A percentile compares a stretch with the other conserved stretches of the same genome.
These are phyloP conservation scores for Metschnikowia arizonensis DNA, from an alignment of 805 yeast genomes.

Conservation along the genomic window DNA sequence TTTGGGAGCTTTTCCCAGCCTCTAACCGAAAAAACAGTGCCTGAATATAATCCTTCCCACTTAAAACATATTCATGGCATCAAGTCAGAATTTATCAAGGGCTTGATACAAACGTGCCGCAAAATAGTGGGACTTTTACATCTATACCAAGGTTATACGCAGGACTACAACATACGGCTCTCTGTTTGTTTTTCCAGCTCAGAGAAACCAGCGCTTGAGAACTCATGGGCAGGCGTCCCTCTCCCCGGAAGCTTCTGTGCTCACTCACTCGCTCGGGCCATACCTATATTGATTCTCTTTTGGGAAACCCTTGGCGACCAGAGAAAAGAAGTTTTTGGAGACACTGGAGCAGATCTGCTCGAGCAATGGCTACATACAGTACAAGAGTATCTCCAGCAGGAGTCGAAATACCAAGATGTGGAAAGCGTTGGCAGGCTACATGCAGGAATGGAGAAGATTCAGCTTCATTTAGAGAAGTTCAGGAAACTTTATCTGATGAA, in stretches of 20 bases:
- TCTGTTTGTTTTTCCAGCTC: background rate
- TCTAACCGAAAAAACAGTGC: background rate
- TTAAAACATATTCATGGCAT: background rate
- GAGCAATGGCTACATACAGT: background rate
- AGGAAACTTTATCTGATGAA: too few species aligned
- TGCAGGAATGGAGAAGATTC: background rate
- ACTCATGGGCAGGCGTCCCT: background rate
- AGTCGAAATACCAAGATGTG: background rate
- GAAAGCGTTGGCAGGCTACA: background rate
- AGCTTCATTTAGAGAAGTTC: background rate
- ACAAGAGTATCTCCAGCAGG: background rate
- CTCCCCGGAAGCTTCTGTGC: background rate
- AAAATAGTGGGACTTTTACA: background rate
- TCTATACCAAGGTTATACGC: background rate
- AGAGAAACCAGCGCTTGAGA: background rate
- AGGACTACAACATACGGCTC: background rate
- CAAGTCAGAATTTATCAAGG: background rate
- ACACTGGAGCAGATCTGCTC: background rate
- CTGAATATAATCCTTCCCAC: background rate
- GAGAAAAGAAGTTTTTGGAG: background rate
- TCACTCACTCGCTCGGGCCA: constrained; percentile 4
- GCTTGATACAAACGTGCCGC: background rate
- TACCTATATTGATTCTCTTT: background rate
- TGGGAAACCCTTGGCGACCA: background rate
- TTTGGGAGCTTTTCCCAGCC: background rate